Percentiles rank a stretch among this genome's conserved stretches.
Evolutionary conservation across 441 rosid genomes (phyloP).

Genomic region (Erodium trifolium): DNA sequence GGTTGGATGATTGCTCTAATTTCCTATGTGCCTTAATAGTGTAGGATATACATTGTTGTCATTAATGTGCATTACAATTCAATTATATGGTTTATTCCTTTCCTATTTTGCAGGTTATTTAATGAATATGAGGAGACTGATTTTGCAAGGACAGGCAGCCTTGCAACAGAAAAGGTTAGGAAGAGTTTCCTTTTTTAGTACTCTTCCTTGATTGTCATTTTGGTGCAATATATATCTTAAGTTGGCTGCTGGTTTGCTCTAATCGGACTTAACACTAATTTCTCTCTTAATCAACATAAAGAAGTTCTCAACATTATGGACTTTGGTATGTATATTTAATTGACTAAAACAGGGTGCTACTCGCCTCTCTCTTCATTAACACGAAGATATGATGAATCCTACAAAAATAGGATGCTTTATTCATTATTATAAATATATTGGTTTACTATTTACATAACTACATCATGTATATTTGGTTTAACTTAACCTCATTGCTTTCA

Average conservation of each 20-base stretch:
- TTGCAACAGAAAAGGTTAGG: constrained; percentile 63
- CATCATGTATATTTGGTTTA: neutral
- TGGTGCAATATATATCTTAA: neutral
- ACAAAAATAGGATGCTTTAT: no score
- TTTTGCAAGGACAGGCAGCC: constrained; percentile 81
- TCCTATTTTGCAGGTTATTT: constrained; percentile 50
- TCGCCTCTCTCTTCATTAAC: no score
- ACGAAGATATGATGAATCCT: no score
- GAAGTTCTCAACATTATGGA: neutral
- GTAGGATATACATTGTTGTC: neutral
- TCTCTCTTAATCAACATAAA: neutral
- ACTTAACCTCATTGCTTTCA: constrained; percentile 3
- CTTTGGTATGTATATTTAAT: neutral
- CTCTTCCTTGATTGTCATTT: neutral
- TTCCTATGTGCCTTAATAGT: neutral
- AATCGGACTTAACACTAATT: neutral
- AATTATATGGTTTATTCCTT: neutral
- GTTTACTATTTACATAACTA: no score
- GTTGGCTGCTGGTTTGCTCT: neutral
- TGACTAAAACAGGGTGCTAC: neutral
- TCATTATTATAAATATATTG: no score
- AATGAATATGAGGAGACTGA: constrained; percentile 71
- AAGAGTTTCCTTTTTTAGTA: neutral
- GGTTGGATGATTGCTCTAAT: neutral
- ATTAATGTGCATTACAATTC: neutral